These are phyloP conservation scores for Pyrenula aspistea DNA, from an alignment of 495 filamentous ascomycete genomes.

Conservation along the genomic window DNA sequence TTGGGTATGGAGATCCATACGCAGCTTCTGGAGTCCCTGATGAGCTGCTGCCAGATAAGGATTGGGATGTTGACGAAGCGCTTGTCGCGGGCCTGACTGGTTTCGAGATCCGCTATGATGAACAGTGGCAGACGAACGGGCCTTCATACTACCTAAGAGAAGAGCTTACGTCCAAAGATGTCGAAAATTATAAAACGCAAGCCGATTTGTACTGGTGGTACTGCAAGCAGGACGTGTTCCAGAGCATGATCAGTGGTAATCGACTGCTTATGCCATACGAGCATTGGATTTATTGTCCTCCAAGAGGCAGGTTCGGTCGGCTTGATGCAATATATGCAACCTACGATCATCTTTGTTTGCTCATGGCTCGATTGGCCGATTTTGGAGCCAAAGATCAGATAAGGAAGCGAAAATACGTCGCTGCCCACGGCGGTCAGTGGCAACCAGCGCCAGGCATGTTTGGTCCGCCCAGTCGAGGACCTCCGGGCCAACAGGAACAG, in stretches of 20 bases:
- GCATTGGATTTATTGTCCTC: constrained; percentile 73
- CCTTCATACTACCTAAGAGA: constrained; percentile 9
- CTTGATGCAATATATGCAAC: constrained; percentile 76
- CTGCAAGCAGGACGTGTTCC: constrained; percentile 82
- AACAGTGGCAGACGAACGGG: constrained; percentile 28
- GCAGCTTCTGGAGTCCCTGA: constrained; percentile 13
- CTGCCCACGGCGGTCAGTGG: constrained; percentile 42
- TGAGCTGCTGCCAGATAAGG: constrained; percentile 32
- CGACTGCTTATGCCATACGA: constrained; percentile 71
- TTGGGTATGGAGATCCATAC: constrained; percentile 6
- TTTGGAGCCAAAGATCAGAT: constrained; percentile 70
- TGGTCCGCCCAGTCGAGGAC: background rate
- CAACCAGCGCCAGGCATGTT: constrained; percentile 33
- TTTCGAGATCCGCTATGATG: constrained; percentile 29
- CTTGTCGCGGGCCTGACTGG: constrained; percentile 34
- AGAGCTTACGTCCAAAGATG: constrained; percentile 54
- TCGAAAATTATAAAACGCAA: constrained; percentile 67
- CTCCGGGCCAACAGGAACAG: background rate
- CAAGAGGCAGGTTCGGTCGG: constrained; percentile 66
- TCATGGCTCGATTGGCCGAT: constrained; percentile 70
- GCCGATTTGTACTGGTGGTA: constrained; percentile 96
- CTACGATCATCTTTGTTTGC: constrained; percentile 71
- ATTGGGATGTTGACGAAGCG: constrained; percentile 25
- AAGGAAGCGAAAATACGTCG: constrained; percentile 52
- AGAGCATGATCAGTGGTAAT: constrained; percentile 81